Evolutionary conservation across 768 basidiomycete genomes (phyloP).

Genomic region (Collybia sordida): DNA sequence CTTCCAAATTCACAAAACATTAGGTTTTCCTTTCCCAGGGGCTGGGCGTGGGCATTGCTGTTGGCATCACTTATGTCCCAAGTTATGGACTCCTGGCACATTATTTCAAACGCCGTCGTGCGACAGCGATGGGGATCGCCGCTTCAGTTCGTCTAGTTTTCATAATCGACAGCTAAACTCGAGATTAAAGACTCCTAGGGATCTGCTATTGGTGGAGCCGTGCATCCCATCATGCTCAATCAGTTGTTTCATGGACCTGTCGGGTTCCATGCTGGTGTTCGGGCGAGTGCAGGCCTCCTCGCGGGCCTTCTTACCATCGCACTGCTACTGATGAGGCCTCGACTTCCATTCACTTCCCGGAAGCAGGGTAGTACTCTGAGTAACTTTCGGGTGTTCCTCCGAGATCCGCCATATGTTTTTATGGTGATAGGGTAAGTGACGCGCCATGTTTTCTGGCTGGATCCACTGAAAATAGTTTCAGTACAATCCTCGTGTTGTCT

Average conservation of each 20-base stretch:
- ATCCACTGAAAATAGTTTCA: conserved; percentile 9
- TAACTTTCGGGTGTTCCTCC: conserved; percentile 32
- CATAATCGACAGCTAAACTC: conserved; percentile 1
- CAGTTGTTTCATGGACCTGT: conserved; percentile 42
- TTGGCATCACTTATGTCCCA: conserved; percentile 47
- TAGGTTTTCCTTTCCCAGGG: conserved; percentile 50
- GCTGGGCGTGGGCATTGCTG: conserved; percentile 44
- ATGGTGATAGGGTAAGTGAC: conserved; percentile 36
- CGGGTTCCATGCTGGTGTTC: conserved; percentile 50
- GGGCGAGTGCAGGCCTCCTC: conserved; percentile 36
- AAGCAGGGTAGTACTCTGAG: conserved; percentile 24
- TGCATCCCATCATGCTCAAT: conserved; percentile 68
- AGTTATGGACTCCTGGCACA: conserved; percentile 46
- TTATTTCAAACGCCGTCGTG: conserved; percentile 45
- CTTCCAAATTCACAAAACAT: neutral
- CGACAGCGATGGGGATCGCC: conserved; percentile 50
- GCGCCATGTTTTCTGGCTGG: neutral
- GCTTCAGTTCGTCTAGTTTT: conserved; percentile 32
- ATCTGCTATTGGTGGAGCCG: conserved; percentile 56
- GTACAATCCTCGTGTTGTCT: conserved; percentile 30
- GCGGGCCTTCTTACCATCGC: conserved; percentile 28
- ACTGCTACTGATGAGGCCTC: conserved; percentile 32
- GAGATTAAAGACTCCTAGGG: conserved; percentile 29
- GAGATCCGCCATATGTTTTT: conserved; percentile 43
- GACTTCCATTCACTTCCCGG: conserved; percentile 36